These are phyloP conservation scores for Cephaloascus albidus DNA, from an alignment of 805 yeast species.

Conservation along the genomic window DNA sequence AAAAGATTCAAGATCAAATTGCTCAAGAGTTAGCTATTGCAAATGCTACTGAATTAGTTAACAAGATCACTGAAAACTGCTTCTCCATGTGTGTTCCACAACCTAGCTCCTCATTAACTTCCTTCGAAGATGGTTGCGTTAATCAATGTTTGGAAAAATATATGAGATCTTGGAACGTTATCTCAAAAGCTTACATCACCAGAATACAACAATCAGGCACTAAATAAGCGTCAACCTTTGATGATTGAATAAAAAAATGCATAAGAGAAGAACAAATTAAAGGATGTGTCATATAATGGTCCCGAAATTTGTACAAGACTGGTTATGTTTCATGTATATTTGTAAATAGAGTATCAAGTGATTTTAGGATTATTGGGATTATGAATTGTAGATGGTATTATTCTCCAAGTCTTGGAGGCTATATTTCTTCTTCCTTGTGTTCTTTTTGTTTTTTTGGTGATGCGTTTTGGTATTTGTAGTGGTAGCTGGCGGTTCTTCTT, in stretches of 20 bases:
- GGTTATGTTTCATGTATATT: not conserved
- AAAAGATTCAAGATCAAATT: constrained; percentile 60
- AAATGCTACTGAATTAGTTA: constrained; percentile 81
- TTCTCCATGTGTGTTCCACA: constrained; percentile 65
- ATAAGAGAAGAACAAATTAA: too few relatives aligned
- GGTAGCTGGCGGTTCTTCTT: too few relatives aligned
- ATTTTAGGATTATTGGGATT: not conserved
- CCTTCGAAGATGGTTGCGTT: constrained; percentile 57
- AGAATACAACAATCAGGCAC: constrained; percentile 53
- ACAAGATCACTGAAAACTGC: constrained; percentile 79
- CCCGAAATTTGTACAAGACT: too few relatives aligned
- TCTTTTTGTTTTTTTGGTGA: too few relatives aligned
- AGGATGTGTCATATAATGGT: too few relatives aligned
- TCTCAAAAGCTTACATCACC: constrained; percentile 67
- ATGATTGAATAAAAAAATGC: too few relatives aligned
- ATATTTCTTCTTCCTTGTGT: too few relatives aligned
- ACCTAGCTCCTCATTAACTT: constrained; percentile 43
- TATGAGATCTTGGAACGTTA: constrained; percentile 84
- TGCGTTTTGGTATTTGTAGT: too few relatives aligned
- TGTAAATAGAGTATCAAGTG: not conserved
- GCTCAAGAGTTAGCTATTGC: constrained; percentile 84
- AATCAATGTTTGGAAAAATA: constrained; percentile 77
- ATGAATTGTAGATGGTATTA: too few relatives aligned
- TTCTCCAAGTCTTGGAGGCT: too few relatives aligned
- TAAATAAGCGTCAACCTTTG: not conserved